Evolutionary conservation across 2,329 filamentous ascomycete genomes (phyloP), one percentile per base, ranked within the genome.

Genomic region (Aspergillus tamarii): DNA sequence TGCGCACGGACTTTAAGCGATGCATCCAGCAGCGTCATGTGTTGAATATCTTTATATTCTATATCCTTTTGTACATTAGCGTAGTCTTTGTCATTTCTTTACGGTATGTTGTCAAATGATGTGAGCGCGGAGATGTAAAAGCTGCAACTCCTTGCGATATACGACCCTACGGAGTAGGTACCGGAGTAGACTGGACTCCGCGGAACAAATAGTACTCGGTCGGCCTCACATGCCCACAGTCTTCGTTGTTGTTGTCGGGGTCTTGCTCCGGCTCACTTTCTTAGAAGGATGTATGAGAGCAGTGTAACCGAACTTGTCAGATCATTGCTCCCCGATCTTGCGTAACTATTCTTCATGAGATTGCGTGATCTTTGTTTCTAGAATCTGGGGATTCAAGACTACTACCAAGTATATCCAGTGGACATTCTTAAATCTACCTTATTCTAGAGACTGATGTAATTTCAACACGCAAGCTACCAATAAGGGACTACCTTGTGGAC

Each of bases 51-150:
- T 57, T 52, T 32, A 45, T 45, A 62, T 57, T 34, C 45, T 32
- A 45, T 45, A 62, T 57, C 43, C 45, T 52, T 52, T 41, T 41
- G 16, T 34, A 36, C 52, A 54, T 36, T 54, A 54, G 52, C 26
- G 30, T 39, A 16, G 32, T 23, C n/a, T 28, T 55, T 39, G 52
- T 55, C 52, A 55, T 55, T 55, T 26, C 12, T 16, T 55, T 16
- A n/a, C n/a, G n/a, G 30, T n/a, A 62, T 62, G 60, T 57, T 58
- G 60, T 62, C 60, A 62, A 62, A 62, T 62, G 60, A 62, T 62
- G 60, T 41, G 56, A 62, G 45, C 36, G 34, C 21, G 8, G 14
- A 26, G 19, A 12, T 16, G 11, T 19, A 12, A 54, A 19, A 23
- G n/a, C 34, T 39, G 52, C 26, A 55, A 23, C 21, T 34, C n/a